These are phyloP conservation scores for Lasiodiplodia sp. DNA, from an alignment of 2,329 filamentous ascomycete genomes.

Conservation along the genomic window DNA sequence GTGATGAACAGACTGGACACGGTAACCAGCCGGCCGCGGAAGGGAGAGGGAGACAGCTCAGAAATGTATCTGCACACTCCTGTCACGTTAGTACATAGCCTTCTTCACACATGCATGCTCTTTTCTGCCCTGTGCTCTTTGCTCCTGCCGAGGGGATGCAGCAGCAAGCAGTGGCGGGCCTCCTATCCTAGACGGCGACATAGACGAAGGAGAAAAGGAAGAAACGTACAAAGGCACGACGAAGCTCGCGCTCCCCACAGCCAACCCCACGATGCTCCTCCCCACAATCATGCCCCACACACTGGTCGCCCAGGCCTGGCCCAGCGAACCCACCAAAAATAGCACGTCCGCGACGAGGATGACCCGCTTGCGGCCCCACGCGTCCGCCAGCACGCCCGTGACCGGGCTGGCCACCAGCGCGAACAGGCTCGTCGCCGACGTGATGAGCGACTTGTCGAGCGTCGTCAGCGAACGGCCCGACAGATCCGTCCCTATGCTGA, in stretches of 20 bases:
- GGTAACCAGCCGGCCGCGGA: constrained; percentile 81
- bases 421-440: constrained; percentile 64
- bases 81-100: background rate
- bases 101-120: background rate
- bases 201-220: constrained; percentile 26
- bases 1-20: constrained; percentile 85
- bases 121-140: background rate
- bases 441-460: constrained; percentile 66
- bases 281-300: constrained; percentile 41
- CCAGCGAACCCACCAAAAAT: constrained; percentile 41
- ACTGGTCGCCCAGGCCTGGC: constrained; percentile 40
- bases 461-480: constrained; percentile 58
- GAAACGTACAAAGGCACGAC: constrained; percentile 39
- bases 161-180: background rate
- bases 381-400: constrained; percentile 69
- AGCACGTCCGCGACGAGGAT: constrained; percentile 71
- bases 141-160: background rate
- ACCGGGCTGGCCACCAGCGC: constrained; percentile 64
- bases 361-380: constrained; percentile 80
- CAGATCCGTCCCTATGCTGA: constrained; percentile 62
- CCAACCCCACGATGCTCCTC: constrained; percentile 42
- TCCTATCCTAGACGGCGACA: background rate
- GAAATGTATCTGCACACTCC: constrained; percentile 70
- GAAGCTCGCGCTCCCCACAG: constrained; percentile 43
- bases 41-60: constrained; percentile 79